Conservation (phyloP, 2,329 filamentous ascomycete species). For the Xylaria sp. region DNA sequence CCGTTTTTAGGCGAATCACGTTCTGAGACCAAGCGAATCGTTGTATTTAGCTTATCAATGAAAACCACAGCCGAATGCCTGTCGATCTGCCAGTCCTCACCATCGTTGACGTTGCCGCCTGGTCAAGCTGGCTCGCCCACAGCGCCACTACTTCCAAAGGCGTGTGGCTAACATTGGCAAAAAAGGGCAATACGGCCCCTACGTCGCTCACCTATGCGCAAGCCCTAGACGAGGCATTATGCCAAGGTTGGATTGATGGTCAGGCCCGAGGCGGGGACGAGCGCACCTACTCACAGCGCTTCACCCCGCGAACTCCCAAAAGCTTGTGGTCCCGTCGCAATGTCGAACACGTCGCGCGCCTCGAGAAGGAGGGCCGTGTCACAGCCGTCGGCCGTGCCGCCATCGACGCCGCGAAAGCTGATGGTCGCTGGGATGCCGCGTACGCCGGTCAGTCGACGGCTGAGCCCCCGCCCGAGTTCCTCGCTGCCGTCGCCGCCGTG, state of each 20-base stretch:
- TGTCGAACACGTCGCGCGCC: conserved; percentile 59
- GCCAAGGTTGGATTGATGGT: conserved; percentile 72
- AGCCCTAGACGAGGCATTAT: conserved; percentile 67
- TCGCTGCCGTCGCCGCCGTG: conserved; percentile 39
- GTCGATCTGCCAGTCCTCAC: conserved; percentile 41
- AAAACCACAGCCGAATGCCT: conserved; percentile 33
- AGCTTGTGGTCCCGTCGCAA: conserved; percentile 71
- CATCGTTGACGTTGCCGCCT: conserved; percentile 39
- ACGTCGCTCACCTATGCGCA: conserved; percentile 50
- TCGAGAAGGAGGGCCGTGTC: conserved; percentile 61
- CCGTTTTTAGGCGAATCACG: background rate
- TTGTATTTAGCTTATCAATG: background rate
- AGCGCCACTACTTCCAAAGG: conserved; percentile 40
- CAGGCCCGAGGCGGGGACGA: conserved; percentile 58
- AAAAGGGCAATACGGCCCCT: conserved; percentile 41
- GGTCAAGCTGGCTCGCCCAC: conserved; percentile 43
- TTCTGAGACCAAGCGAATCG: background rate
- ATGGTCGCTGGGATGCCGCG: conserved; percentile 68
- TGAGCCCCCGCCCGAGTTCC: conserved; percentile 61
- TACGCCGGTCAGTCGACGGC: conserved; percentile 62
- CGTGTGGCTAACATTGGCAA: conserved; percentile 47
- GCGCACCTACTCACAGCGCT: conserved; percentile 63
- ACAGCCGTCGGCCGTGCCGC: conserved; percentile 57
- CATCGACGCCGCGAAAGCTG: conserved; percentile 64
- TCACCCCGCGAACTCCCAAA: conserved; percentile 65